Evolutionary conservation across 1,284 basidiomycete species (phyloP).

Genomic region (Pseudomicrostroma phylloplanum): DNA sequence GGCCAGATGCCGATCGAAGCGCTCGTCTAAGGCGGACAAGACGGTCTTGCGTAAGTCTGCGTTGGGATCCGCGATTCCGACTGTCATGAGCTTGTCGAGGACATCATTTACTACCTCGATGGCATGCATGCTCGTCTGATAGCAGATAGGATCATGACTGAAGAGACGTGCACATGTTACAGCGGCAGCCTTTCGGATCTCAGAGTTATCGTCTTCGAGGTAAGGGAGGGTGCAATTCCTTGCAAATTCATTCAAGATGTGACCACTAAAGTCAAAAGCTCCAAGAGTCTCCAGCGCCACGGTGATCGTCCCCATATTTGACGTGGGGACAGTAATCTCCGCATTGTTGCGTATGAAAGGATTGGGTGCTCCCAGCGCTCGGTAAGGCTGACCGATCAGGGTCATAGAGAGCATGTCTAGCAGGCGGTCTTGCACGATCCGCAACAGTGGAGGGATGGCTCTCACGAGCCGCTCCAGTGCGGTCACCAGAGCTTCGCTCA

Average conservation of each 20-base stretch:
- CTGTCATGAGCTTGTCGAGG: constrained; percentile 89
- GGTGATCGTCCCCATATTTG: constrained; percentile 63
- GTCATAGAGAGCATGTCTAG: constrained; percentile 42
- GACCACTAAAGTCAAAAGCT: constrained; percentile 80
- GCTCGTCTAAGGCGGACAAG: constrained; percentile 77
- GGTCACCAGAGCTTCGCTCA: constrained; percentile 80
- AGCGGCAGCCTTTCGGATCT: constrained; percentile 84
- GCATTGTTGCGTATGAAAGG: constrained; percentile 14
- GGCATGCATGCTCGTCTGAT: constrained; percentile 90
- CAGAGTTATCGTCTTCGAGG: constrained; percentile 82
- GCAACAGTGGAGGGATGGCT: constrained; percentile 82
- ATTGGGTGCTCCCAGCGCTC: constrained; percentile 41
- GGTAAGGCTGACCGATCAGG: constrained; percentile 43
- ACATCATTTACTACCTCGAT: constrained; percentile 98
- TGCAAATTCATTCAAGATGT: constrained; percentile 93
- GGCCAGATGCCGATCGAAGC: constrained; percentile 96
- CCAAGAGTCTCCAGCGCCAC: constrained; percentile 83
- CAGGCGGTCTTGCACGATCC: constrained; percentile 76
- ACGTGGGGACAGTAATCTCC: neutral
- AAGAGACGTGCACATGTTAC: constrained; percentile 82
- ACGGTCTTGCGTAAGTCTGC: constrained; percentile 56
- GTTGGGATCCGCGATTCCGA: constrained; percentile 87
- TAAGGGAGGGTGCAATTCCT: constrained; percentile 86
- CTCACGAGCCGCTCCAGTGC: constrained; percentile 80
- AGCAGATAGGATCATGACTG: constrained; percentile 90